Conservation (phyloP, 768 basidiomycete species). For the Pulveroboletus sp. region DNA sequence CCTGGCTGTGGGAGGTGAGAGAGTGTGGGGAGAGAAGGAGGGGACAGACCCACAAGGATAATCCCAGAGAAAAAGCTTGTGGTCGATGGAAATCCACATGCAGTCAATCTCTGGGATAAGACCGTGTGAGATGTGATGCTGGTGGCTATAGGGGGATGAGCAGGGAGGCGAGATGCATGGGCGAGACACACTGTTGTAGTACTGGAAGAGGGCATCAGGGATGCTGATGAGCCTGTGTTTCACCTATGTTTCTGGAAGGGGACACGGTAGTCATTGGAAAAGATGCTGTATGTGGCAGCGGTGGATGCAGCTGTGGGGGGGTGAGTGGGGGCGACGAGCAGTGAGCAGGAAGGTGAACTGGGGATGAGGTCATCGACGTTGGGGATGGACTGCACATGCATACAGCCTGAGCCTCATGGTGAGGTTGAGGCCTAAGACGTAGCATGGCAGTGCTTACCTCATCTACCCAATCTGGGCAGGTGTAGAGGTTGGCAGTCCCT, state of each 20-base stretch:
- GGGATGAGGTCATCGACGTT: constrained; percentile 71
- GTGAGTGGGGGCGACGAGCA: constrained; percentile 1
- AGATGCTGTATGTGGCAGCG: too few species aligned
- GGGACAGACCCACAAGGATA: constrained; percentile 82
- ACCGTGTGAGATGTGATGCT: too few species aligned
- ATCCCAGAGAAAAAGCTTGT: too few species aligned
- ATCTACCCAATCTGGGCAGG: too few species aligned
- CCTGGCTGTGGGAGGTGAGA: constrained; percentile 56
- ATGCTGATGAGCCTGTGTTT: constrained; percentile 72
- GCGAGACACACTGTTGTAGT: constrained; percentile 61
- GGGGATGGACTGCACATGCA: too few species aligned
- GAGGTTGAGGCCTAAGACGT: too few species aligned
- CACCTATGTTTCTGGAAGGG: constrained; percentile 83
- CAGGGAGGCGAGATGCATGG: not conserved
- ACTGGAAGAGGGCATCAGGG: constrained; percentile 74
- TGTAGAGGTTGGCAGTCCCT: too few species aligned
- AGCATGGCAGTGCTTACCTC: too few species aligned
- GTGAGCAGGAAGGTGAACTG: constrained; percentile 39
- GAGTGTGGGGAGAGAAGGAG: not conserved
- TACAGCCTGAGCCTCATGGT: constrained; percentile 66
- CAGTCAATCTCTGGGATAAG: too few species aligned
- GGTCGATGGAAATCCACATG: too few species aligned
- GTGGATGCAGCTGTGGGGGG: constrained; percentile 51
- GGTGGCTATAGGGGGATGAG: too few species aligned
- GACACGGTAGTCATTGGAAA: constrained; percentile 74